Evolutionary conservation across 495 filamentous ascomycete genomes (phyloP).

Genomic region (Hypoxylon trugodes): DNA sequence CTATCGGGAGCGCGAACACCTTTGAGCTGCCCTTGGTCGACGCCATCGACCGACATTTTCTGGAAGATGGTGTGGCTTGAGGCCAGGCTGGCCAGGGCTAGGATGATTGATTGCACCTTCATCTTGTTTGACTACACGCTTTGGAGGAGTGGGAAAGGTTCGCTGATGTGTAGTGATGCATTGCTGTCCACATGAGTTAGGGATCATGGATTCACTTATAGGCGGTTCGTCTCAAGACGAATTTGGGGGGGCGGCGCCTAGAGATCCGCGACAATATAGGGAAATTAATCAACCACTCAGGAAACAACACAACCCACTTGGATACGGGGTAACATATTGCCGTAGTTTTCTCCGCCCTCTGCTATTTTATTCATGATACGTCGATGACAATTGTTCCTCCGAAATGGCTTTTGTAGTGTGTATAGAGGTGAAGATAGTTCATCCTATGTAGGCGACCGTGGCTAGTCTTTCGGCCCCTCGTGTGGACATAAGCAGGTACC

Average conservation of each 20-base stretch:
- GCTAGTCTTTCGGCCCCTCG: too few species aligned
- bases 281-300: constrained; percentile 29
- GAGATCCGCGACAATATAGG: constrained; percentile 30
- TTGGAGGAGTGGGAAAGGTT: background rate
- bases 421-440: too few species aligned
- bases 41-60: constrained; percentile 60
- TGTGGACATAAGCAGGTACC: too few species aligned
- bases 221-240: background rate
- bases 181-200: background rate
- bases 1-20: constrained; percentile 60
- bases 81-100: constrained; percentile 27
- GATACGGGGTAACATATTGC: constrained; percentile 22
- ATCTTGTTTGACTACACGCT: constrained; percentile 8
- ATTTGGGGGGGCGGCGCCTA: constrained; percentile 26
- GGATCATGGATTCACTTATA: constrained; percentile 27
- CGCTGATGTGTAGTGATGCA: background rate
- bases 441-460: too few species aligned
- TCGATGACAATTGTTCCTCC: too few species aligned
- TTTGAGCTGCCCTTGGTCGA: constrained; percentile 60
- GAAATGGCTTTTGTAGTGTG: too few species aligned
- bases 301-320: constrained; percentile 6
- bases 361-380: background rate
- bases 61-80: constrained; percentile 49
- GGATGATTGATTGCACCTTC: constrained; percentile 36
- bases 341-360: background rate